Base-by-base conservation (phyloP, 768 basidiomycete species). In the Pleurotus citrinopileatus region DNA sequence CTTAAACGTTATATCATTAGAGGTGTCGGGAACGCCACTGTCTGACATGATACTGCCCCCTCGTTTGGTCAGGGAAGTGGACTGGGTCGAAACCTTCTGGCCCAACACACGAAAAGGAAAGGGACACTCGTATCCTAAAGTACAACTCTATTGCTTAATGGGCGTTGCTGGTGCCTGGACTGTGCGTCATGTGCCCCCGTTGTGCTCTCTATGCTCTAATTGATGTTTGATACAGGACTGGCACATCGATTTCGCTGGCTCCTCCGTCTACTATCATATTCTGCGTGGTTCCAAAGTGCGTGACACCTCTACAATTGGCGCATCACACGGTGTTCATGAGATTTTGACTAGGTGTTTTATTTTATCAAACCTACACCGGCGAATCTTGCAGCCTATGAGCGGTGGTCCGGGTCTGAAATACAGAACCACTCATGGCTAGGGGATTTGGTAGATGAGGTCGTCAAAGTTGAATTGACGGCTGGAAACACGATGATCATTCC, bases 31-130 rank as follows among this genome's bases (percentile, higher is more conserved):
- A 5, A 94, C 92, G 2, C 73, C 81, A 47, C 76, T 98, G 5
- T 88, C 87, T 7, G 82, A 90, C 59, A 78, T 79, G 66, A 84
- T 99, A 20, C 70, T 84, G 2, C 94, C 94, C 3, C 96, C 96
- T 2, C 81, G 82, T 56, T 68, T 98, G 20, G 89, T 91, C 32
- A 79, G 90, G 50, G 91, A 98, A 53, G 67, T 98, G 59, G 97
- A 98, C 63, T 99, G 96, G 96, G 96, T 98, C 4, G 94, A 97
- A 66, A 90, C 88, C 56, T 91, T 86, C 67, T 99, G 96, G 96
- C 94, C 94, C 0, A 78, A 77, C 54, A 83, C 83, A 43, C 81
- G 83, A 61, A 88, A 84, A 66, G 84, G 84, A 32, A 83, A 83
- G 60, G 84, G 86, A 0, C 80, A 91, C 55, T 63, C 78, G 48